phyloP scores from a whole-genome alignment of 2,329 filamentous ascomycete species.

The Claviceps spartinae region DNA sequence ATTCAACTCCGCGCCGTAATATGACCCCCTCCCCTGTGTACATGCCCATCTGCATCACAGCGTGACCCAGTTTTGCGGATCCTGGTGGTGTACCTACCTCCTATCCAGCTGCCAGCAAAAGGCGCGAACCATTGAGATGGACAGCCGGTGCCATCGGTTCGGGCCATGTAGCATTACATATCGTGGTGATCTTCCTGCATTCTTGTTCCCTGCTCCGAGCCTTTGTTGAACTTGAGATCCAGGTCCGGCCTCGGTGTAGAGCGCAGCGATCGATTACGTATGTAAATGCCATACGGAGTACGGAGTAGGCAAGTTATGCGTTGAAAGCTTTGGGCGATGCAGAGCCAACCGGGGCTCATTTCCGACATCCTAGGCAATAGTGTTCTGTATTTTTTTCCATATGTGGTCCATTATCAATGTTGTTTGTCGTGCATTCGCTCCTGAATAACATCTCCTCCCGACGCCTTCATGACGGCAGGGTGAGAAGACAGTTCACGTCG shows the following conservation, averaged over 20 bases:
- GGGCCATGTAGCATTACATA: neutral
- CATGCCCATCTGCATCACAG: neutral
- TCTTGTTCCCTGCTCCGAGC: neutral
- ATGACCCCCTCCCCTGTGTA: conserved; percentile 1
- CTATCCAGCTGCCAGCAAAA: neutral
- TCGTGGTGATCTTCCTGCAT: neutral
- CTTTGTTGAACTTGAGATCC: no score
- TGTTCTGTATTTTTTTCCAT: no score
- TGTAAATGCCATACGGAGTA: neutral
- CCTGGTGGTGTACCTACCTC: neutral
- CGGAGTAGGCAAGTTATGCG: neutral
- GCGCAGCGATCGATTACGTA: no score
- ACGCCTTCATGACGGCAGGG: no score
- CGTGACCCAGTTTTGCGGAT: conserved; percentile 3
- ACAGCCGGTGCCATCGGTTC: neutral
- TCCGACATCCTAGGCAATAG: neutral
- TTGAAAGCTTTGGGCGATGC: neutral
- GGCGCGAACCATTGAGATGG: conserved; percentile 4
- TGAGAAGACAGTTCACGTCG: no score
- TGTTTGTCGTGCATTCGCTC: no score
- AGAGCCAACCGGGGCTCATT: neutral
- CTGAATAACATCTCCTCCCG: no score
- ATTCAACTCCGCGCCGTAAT: conserved; percentile 4
- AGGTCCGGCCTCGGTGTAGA: no score
- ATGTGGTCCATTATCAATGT: no score